Evolutionary conservation across 2,329 filamentous ascomycete genomes (phyloP), one percentile per base, ranked within the genome.

Genomic region (Diplocarpon rosae): DNA sequence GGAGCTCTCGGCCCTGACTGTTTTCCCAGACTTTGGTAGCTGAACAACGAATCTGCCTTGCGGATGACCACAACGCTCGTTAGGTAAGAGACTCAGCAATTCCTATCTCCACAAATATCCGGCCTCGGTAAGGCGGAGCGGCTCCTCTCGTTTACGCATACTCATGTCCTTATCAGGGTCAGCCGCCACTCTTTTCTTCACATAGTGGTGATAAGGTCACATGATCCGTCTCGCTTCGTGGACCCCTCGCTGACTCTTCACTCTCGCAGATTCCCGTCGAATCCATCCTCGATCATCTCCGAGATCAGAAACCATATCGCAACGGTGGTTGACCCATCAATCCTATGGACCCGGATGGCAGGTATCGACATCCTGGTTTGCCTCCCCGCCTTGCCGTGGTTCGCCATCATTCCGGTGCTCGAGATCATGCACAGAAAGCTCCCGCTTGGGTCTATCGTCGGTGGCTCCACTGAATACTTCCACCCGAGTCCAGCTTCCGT

Each of bases 361-460:
- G 39, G 14, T 34, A 37, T 20, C 30, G 31, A 29, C 14, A n/a
- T 20, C 15, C 32, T 24, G 13, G 8, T 14, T 9, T 5, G 20
- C 31, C 13, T 8, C 10, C 27, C 44, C 14, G 14, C 33, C 33
- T 27, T 27, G 14, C 33, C 33, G 15, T 27, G 34, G 29, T 29
- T 24, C 29, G 35, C 15, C 20, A 39, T 38, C 12, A 16, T 20
- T 35, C 11, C 24, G 42, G 28, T 37, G 46, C 46, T 48, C 46
- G 46, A 48, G 46, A 48, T 48, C 46, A 48, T 39, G 46, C 32
- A 48, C 46, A 41, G 44, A 30, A 48, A 41, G n/a, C n/a, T n/a
- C n/a, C n/a, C n/a, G n/a, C n/a, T n/a, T n/a, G n/a, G n/a, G n/a
- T n/a, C n/a, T n/a, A n/a, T 24, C 7, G 4, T 24, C 20, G 20